These are phyloP conservation scores for Prunus mume DNA, from an alignment of 306 rosid genomes.

Conservation along the genomic window DNA sequence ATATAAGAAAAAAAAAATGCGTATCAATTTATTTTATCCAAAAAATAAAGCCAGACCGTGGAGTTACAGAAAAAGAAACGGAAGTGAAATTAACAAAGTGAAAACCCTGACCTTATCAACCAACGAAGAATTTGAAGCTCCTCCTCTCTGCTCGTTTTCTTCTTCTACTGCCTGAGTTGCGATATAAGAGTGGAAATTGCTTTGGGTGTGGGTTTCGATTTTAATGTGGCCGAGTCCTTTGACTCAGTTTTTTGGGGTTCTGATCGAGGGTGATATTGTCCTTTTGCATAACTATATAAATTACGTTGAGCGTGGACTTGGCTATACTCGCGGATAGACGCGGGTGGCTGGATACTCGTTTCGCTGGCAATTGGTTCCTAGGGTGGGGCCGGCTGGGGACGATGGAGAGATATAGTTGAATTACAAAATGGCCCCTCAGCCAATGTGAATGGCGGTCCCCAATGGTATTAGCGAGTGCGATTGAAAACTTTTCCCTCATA, in stretches of 20 bases:
- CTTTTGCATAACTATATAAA: constrained; percentile 20
- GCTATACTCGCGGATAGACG: neutral
- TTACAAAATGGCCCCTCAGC: neutral
- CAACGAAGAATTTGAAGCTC: constrained; percentile 42
- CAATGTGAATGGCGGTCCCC: neutral
- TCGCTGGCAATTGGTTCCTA: constrained; percentile 10
- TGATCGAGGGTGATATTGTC: constrained; percentile 44
- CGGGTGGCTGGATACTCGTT: neutral
- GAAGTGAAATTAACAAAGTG: constrained; percentile 18
- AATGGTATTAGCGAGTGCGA: neutral
- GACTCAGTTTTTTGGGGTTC: constrained; percentile 57
- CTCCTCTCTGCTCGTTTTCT: neutral
- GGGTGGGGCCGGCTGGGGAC: neutral
- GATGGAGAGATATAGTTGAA: neutral
- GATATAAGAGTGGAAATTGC: constrained; percentile 39
- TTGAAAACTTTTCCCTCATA: neutral
- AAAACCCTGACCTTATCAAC: constrained; percentile 52
- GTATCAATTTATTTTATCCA: constrained; percentile 12
- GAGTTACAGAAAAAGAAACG: neutral
- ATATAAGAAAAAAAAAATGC: neutral
- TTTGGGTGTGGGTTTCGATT: constrained; percentile 48
- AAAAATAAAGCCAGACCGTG: neutral
- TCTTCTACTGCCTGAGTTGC: constrained; percentile 45
- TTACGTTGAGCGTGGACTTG: neutral
- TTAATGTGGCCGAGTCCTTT: constrained; percentile 59